These are phyloP conservation scores for Backusella macrospora DNA, from an alignment of 192 early-diverging fungal genomes.

Conservation along the genomic window DNA sequence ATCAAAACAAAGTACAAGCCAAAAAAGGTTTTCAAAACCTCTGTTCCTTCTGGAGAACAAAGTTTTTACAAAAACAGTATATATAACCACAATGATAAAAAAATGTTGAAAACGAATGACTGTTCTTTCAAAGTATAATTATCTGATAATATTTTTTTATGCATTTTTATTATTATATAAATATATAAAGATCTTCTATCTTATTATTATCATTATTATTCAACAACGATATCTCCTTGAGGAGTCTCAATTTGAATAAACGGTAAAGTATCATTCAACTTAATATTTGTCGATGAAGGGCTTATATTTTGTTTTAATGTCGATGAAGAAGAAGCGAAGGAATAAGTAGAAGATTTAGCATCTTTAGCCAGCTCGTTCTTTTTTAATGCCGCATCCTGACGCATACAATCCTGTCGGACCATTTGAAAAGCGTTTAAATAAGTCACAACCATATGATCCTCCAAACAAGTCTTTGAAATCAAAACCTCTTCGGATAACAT, in stretches of 20 bases:
- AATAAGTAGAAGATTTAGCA: slow-evolving; percentile 2
- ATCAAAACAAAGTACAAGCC: too few species aligned
- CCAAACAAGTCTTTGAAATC: slow-evolving; percentile 38
- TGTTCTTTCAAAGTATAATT: neutral
- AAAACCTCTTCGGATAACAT: slow-evolving; percentile 38
- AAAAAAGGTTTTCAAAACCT: too few species aligned
- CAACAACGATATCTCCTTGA: neutral
- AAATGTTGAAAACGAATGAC: neutral
- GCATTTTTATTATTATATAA: neutral
- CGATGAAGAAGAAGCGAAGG: slow-evolving; percentile 15
- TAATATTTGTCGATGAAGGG: slow-evolving; percentile 1
- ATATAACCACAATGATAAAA: too few species aligned
- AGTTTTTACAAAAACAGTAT: too few species aligned
- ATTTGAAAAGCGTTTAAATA: slow-evolving; percentile 39
- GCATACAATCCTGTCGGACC: slow-evolving; percentile 30
- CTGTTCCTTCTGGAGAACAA: too few species aligned
- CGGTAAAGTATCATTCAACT: neutral
- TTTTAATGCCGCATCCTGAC: neutral
- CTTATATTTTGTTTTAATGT: neutral
- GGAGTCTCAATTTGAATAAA: neutral
- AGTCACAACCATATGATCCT: slow-evolving; percentile 46
- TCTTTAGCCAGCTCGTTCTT: neutral
- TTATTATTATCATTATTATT: neutral
- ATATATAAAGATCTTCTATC: neutral
- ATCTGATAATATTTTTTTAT: too few species aligned